Evolutionary conservation across 371 early-diverging fungal species (phyloP), one percentile per base, ranked within the genome.

Genomic region (Modicella reniformis): DNA sequence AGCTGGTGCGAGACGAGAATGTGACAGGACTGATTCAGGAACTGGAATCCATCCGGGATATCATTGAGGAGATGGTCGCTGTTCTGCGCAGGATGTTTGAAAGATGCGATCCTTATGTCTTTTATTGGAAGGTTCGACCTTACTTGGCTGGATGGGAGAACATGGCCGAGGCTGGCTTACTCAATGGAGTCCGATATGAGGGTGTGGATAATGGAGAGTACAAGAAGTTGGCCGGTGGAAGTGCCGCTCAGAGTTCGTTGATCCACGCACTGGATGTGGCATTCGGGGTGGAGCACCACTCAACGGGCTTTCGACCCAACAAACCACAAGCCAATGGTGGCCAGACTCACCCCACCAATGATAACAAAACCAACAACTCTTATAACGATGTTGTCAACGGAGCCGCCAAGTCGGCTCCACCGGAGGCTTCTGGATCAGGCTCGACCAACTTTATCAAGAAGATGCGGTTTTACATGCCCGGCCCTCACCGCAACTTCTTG

Each of bases 91-190:
- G 93, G 54, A 98, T 98, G 96, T 93, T 91, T 79, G 97, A 97
- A 74, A 90, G 91, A 59, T 93, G 94, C 80, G 98, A 97, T 73
- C 96, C 98, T 1, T 92, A 95, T 70, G 91, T 97, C 59, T 98
- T 98, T 82, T 97, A 94, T 84, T 91, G 94, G 91, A 92, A 96
- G 72, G 92, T 96, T 62, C 89, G 98, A 37, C 92, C 92, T 33
- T 98, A 93, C 82, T 80, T 95, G 67, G 94, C 94, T 7, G 99
- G 98, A 3, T 97, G 96, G 95, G 92, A 93, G 71, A 94, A 95
- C 76, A 92, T 93, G 87, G 90, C 89, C 32, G 92, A 94, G 67
- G 93, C 92, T 30, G 93, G 93, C 1, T 77, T 96, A 58, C 95
- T 95, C 3, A 70, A 92, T 55, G 97, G 97, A 23, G 76, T 96